Conservation (phyloP, 2,329 filamentous ascomycete genomes). For the Trichophyton simii region DNA sequence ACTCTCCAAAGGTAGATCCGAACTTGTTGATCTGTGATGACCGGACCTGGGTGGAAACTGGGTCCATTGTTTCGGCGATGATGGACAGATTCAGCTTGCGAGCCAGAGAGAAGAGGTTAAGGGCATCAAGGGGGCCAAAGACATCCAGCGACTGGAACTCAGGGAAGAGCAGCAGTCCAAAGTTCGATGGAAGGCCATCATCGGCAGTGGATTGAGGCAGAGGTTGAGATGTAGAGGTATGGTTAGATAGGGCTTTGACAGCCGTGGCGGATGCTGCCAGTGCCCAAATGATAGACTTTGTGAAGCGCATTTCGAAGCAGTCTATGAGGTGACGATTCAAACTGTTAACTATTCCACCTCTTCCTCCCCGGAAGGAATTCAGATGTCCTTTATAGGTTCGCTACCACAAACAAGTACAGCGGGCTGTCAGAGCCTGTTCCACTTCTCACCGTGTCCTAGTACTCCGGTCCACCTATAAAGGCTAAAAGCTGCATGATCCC, state of each 20-base stretch:
- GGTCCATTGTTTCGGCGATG: slow-evolving; percentile 22
- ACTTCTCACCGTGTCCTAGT: not conserved
- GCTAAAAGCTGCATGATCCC: not conserved
- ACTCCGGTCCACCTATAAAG: not conserved
- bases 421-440: not conserved
- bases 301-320: not conserved
- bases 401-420: not conserved
- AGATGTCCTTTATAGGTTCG: not conserved
- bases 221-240: not conserved
- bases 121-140: slow-evolving; percentile 37
- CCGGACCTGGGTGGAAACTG: slow-evolving; percentile 19
- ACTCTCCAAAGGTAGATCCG: slow-evolving; percentile 23
- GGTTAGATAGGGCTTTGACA: not conserved
- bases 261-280: not conserved
- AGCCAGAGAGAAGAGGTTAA: slow-evolving; percentile 24
- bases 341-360: not conserved
- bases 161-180: slow-evolving; percentile 25
- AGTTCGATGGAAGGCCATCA: slow-evolving; percentile 6
- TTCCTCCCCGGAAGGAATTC: not conserved
- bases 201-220: not conserved
- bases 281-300: not conserved
- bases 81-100: slow-evolving; percentile 19
- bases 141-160: slow-evolving; percentile 33
- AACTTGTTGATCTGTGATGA: slow-evolving; percentile 4
- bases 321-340: not conserved